phyloP scores from a whole-genome alignment of 2,329 filamentous ascomycete species.

The Lecanicillium sp. region DNA sequence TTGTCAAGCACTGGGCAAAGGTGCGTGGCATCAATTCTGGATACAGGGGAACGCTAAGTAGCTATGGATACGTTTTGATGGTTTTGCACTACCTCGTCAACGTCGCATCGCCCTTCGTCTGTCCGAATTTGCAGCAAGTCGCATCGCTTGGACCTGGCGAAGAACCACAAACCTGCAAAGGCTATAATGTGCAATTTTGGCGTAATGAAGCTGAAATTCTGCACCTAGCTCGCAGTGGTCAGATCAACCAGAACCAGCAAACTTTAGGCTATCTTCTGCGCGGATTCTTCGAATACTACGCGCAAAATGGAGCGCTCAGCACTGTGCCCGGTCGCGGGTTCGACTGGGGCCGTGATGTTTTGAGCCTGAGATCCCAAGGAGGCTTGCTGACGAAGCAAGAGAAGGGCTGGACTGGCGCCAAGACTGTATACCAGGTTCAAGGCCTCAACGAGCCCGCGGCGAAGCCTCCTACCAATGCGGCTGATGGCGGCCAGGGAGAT shows the following conservation, averaged over 20 bases:
- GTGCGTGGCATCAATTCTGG: slow-evolving; percentile 77
- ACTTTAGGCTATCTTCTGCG: slow-evolving; percentile 65
- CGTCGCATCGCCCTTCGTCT: slow-evolving; percentile 70
- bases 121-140: slow-evolving; percentile 71
- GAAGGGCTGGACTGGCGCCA: slow-evolving; percentile 84
- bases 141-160: slow-evolving; percentile 30
- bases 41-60: slow-evolving; percentile 79
- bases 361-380: slow-evolving; percentile 67
- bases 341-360: slow-evolving; percentile 72
- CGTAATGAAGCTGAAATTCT: slow-evolving; percentile 65
- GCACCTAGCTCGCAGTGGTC: slow-evolving; percentile 48
- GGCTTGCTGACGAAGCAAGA: slow-evolving; percentile 67
- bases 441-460: slow-evolving; percentile 19
- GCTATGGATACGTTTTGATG: slow-evolving; percentile 91
- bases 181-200: slow-evolving; percentile 72
- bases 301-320: slow-evolving; percentile 51
- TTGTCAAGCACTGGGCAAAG: slow-evolving; percentile 90
- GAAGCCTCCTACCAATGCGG: slow-evolving; percentile 12
- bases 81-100: slow-evolving; percentile 87
- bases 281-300: slow-evolving; percentile 86
- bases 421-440: slow-evolving; percentile 56
- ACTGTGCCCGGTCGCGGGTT: slow-evolving; percentile 53
- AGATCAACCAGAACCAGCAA: slow-evolving; percentile 63
- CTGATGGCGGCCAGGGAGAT: slow-evolving; percentile 19
- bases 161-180: slow-evolving; percentile 45